phyloP scores from a whole-genome alignment of 2,329 filamentous ascomycete species.

The Ilyonectria robusta region DNA sequence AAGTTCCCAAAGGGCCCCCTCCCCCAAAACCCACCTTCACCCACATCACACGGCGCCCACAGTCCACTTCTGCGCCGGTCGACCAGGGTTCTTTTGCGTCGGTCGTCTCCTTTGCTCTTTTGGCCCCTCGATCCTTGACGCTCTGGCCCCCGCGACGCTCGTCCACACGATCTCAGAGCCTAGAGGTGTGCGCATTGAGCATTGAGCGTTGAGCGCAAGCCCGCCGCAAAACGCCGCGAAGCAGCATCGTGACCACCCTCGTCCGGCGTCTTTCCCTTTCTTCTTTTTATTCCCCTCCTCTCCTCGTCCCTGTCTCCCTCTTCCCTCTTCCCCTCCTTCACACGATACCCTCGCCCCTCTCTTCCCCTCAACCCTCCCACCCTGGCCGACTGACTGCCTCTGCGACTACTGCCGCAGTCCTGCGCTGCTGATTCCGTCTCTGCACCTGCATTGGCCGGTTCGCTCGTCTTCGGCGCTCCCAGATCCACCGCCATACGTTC shows the following conservation, averaged over 20 bases:
- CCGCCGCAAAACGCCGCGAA: slow-evolving; percentile 48
- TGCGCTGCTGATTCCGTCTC: slow-evolving; percentile 42
- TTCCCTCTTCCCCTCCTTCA: slow-evolving; percentile 29
- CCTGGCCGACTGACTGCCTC: slow-evolving; percentile 24
- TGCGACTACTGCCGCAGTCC: slow-evolving; percentile 40
- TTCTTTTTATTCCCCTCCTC: slow-evolving; percentile 13
- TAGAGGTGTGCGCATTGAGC: slow-evolving; percentile 27
- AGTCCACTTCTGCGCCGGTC: slow-evolving; percentile 13
- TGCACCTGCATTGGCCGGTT: slow-evolving; percentile 50
- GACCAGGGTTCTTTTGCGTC: slow-evolving; percentile 30
- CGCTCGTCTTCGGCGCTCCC: slow-evolving; percentile 39
- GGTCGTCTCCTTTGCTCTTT: slow-evolving; percentile 33
- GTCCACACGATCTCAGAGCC: slow-evolving; percentile 41
- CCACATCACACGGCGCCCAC: slow-evolving; percentile 39
- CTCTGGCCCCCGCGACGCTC: slow-evolving; percentile 22
- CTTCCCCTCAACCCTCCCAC: slow-evolving; percentile 17
- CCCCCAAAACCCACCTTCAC: slow-evolving; percentile 46
- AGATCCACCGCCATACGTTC: slow-evolving; percentile 52
- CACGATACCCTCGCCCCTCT: slow-evolving; percentile 24
- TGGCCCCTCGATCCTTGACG: slow-evolving; percentile 14
- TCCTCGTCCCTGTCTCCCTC: slow-evolving; percentile 7
- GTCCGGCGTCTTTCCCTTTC: slow-evolving; percentile 27
- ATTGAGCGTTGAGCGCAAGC: slow-evolving; percentile 27
- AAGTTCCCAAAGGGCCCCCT: slow-evolving; percentile 37
- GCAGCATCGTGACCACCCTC: slow-evolving; percentile 49